Evolutionary conservation across 176 grass and related monocot species (phyloP), one percentile per base, ranked within the genome.

Genomic region (Phoenix roebelenii): DNA sequence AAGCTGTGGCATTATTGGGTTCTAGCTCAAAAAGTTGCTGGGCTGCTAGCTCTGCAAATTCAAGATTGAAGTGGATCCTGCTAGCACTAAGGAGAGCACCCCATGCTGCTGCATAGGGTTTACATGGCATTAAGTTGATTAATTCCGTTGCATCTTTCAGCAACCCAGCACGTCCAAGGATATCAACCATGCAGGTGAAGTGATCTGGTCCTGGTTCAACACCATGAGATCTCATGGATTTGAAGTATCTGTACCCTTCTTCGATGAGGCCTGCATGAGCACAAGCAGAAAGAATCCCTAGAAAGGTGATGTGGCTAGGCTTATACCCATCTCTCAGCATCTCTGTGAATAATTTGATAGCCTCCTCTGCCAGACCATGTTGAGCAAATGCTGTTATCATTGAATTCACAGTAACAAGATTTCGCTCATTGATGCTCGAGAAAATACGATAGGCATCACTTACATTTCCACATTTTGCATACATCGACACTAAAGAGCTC

Each of bases 101-200:
- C 78, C 86, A 89, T 66, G 72, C 71, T 72, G 75, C 78, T 54
- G 64, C 64, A 73, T 73, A 59, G 58, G 71, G 71, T 69, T 75
- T 61, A 60, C 51, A 65, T 50, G 86, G 71, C 75, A 79, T 85
- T 0, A 60, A 85, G 14, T 89, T 82, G 61, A 85, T 82, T 63
- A 79, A 65, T 57, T 85, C 51, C 26, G 82, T 18, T 54, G 86
- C 78, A 69, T 89, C 82, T 16, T 24, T 49, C 29, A 85, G 75
- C 52, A 85, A 55, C 28, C 86, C 82, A 16, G 78, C 78, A 66
- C 82, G 82, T 1, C 86, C 86, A 60, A 89, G 80, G 49, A 89
- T 82, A 76, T 89, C 75, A 72, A 89, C 71, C 63, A 79, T 76
- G 51, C 86, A 82, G 51, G 86, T 85, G 58, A 79, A 89, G 65